Evolutionary conservation across 352 stramenopile species (phyloP), one percentile per base, ranked within the genome.

Genomic region (Globisporangium okanoganense): DNA sequence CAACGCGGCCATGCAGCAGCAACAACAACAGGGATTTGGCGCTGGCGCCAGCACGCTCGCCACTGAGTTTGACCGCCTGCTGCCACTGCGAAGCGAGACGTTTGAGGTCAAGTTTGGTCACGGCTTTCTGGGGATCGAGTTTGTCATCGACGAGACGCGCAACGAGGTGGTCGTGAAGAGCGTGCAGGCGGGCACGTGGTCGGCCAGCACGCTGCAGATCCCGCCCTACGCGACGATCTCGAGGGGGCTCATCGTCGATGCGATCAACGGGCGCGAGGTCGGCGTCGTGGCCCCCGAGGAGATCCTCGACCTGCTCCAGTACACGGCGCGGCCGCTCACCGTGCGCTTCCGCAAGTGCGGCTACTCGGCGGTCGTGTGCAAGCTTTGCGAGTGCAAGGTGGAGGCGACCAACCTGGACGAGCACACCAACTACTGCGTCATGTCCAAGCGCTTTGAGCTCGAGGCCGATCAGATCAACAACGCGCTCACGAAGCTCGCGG

Each of bases 401-500:
- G 81, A 94, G 24, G 79, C 80, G 4, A 76, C 62, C 31, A 70
- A 58, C 14, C 61, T 95, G 58, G 75, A 90, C 22, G 82, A 90
- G 29, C 86, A 95, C 57, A 92, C 79, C 0, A 85, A 90, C 25
- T 94, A 76, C 40, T 95, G 86, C 35, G 78, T 94, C 18, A 76
- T 92, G 65, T 93, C 83, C 29, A 85, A 80, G 53, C 67, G 81
- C 2, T 75, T 92, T 40, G 86, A 93, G 58, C 63, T 94, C 4
- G 78, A 92, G 60, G 82, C 84, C 0, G 85, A 92, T 49, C 72
- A 88, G 25, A 87, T 95, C 56, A 93, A 95, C 66, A 75, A 76
- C 31, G 67, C 73, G 25, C 50, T 95, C 18, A 61, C 67, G 35
- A 83, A 82, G 9, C 60, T 93, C 25, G 77, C 75, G 2, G 56